Percentiles rank a stretch among this genome's conserved stretches.
Conservation (phyloP, 2,329 filamentous ascomycete species). For the Ophiostoma perfectum region DNA sequence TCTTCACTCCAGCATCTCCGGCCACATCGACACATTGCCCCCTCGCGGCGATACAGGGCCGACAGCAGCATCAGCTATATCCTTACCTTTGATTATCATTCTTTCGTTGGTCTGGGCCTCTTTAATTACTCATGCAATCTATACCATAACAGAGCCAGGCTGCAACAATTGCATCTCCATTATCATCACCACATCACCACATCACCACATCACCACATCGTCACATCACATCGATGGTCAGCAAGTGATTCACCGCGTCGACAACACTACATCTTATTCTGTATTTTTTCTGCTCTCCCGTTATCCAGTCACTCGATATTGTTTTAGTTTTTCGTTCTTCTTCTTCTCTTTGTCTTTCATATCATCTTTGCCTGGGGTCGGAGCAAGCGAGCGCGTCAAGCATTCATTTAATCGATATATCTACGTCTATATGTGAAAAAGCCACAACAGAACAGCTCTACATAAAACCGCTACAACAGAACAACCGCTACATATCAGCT, state of each 20-base stretch:
- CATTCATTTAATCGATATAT: no score
- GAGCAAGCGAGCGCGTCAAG: no score
- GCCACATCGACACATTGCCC: neutral
- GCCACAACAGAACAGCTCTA: no score
- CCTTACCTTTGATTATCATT: neutral
- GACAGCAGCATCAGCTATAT: neutral
- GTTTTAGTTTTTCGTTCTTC: neutral
- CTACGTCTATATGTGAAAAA: no score
- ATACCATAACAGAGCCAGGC: no score
- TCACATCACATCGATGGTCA: neutral
- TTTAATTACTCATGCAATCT: neutral
- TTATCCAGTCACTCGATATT: no score
- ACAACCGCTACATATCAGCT: no score
- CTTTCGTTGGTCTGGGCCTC: neutral
- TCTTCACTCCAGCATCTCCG: neutral
- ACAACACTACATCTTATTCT: neutral
- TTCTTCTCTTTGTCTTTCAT: neutral
- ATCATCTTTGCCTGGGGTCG: neutral
- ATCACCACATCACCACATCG: neutral
- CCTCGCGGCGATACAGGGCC: conserved; percentile 4
- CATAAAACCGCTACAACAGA: no score
- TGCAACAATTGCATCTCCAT: neutral
- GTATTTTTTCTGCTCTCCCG: neutral
- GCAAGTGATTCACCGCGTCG: neutral
- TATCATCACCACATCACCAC: neutral